Evolutionary conservation across 345 rosid species (phyloP), one percentile per base, ranked within the genome.

Genomic region (Lumnitzera littorea): DNA sequence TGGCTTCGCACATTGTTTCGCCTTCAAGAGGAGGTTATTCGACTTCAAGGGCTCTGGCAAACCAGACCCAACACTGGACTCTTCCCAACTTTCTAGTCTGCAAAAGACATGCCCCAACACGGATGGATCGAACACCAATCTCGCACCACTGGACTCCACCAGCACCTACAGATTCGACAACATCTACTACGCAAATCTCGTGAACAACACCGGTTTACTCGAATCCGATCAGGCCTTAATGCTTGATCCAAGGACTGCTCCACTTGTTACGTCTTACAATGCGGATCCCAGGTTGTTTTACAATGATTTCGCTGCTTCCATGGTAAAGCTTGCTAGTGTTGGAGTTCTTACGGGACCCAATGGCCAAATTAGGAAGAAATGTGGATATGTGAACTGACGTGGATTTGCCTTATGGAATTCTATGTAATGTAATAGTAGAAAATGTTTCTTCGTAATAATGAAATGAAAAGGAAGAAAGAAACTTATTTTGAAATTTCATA

Each of bases 1-100:
- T 63, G 98, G 98, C 13, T 84, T 66, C 77, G 98, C 98, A 15
- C 96, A 89, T 52, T 91, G 98, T 65, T 82, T 89, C 68, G 61
- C 84, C 49, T 79, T 91, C 86, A 91, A 91, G 81, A 74, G 75
- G 50, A 76, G 96, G 68, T 81, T 91, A 12, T 91, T 77, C 74
- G 41, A 89, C 80, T 91, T 80, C 78, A 68, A 70, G 20, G 91
- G 91, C 47, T 68, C 89, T 0, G 92, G 98, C 43, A 79, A 78
- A 50, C 95, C 96, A 27, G 98, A 91, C 66, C 96, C 96, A 0
- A 41, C 58, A 8, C 64, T 70, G 46, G 89, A 78, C 27, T 54
- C 86, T 31, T 87, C 89, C 47, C 63, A 78, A 1, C 71, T 80
- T 31, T 29, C 70, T 29, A 70, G 61, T 59, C 74, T 85, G 60